These are phyloP conservation scores for Torrubiella hemipterigena DNA, from an alignment of 2,329 filamentous ascomycete genomes.

Conservation along the genomic window DNA sequence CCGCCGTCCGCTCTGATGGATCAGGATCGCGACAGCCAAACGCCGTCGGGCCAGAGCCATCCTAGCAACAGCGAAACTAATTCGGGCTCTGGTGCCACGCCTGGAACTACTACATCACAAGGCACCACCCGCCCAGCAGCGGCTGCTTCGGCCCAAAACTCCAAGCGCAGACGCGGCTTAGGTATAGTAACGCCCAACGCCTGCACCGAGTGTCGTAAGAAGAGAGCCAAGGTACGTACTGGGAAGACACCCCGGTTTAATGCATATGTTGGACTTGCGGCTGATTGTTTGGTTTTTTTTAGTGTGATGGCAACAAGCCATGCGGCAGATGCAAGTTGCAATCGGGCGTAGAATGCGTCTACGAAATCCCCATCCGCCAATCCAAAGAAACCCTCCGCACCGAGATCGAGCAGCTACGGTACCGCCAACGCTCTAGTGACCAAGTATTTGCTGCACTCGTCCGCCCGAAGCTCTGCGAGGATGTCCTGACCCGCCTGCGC, in stretches of 20 bases:
- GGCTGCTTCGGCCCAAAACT: conserved; percentile 15
- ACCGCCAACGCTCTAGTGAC: conserved; percentile 41
- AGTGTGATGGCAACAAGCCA: conserved; percentile 49
- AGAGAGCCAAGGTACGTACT: conserved; percentile 42
- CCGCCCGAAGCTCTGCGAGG: conserved; percentile 38
- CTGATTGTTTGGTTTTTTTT: no score
- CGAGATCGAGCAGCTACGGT: conserved; percentile 46
- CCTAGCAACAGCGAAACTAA: not conserved
- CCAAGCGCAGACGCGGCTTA: conserved; percentile 41
- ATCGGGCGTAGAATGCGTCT: conserved; percentile 43
- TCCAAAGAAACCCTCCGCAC: conserved; percentile 49
- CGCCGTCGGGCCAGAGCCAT: not conserved
- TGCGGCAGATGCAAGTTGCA: conserved; percentile 44
- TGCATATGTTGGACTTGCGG: no score
- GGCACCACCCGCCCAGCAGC: not conserved
- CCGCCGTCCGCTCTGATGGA: not conserved
- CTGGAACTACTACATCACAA: conserved; percentile 8
- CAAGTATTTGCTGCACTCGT: conserved; percentile 42
- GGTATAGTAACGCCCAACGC: conserved; percentile 48
- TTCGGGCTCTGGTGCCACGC: conserved; percentile 6
- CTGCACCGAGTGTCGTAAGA: conserved; percentile 50
- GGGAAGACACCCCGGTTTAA: not conserved
- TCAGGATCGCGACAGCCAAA: not conserved
- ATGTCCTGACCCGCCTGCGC: conserved; percentile 40
- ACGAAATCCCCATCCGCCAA: conserved; percentile 50